phyloP scores from a whole-genome alignment of 2,329 filamentous ascomycete genomes.

The Monilinia aucupariae region DNA sequence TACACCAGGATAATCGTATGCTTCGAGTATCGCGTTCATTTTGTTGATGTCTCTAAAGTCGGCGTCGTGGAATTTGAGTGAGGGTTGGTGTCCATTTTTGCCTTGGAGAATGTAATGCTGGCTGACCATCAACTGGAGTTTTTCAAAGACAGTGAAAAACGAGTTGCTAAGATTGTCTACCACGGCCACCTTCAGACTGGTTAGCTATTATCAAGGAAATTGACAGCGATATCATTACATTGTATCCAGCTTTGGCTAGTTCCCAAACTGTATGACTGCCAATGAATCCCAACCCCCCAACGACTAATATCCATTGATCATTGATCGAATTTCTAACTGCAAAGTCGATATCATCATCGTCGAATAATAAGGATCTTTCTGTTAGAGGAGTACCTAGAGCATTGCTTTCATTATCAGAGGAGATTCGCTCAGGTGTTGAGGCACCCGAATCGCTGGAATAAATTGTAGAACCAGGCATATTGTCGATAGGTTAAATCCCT shows the following conservation, averaged over 20 bases:
- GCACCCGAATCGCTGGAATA: constrained; percentile 25
- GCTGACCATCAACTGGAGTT: constrained; percentile 23
- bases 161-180: constrained; percentile 38
- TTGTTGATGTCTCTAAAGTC: constrained; percentile 29
- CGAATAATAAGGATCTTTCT: constrained; percentile 27
- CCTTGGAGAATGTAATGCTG: constrained; percentile 22
- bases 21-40: constrained; percentile 28
- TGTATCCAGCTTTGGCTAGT: constrained; percentile 44
- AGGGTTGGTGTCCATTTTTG: constrained; percentile 22
- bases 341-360: constrained; percentile 23
- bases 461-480: constrained; percentile 23
- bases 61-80: constrained; percentile 29
- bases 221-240: constrained; percentile 24
- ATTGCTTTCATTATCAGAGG: constrained; percentile 23
- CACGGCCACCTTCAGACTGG: constrained; percentile 35
- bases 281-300: constrained; percentile 45
- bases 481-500: constrained; percentile 13
- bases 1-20: constrained; percentile 20
- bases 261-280: constrained; percentile 47
- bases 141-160: constrained; percentile 26
- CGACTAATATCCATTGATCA: constrained; percentile 37
- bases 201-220: constrained; percentile 4
- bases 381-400: constrained; percentile 27
- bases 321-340: constrained; percentile 19
- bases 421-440: constrained; percentile 23